Evolutionary conservation across 495 filamentous ascomycete species (phyloP), one percentile per base, ranked within the genome.

Genomic region (Bryoglossum gracile): DNA sequence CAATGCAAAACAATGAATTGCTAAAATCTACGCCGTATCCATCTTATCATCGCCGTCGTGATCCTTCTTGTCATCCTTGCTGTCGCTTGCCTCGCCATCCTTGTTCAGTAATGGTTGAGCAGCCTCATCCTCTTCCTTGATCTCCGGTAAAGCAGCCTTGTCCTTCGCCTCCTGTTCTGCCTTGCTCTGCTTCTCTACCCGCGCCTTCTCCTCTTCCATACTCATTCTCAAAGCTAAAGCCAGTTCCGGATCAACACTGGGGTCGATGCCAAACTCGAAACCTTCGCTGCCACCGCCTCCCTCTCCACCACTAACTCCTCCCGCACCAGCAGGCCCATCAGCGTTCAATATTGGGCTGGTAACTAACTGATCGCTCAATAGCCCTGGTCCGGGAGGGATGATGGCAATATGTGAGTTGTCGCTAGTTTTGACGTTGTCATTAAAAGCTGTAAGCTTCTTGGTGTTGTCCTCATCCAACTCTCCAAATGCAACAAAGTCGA

Each of bases 201-300:
- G 72, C 50, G 86, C 88, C 75, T 92, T 94, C 74, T 94, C 92
- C 61, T 97, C 94, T 65, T 99, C 94, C 77, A 94, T 85, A 62
- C 87, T 94, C 86, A 99, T 91, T 51, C 92, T 80, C 62, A 98
- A 72, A n/a, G 94, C 92, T 46, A 98, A 76, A 2, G 92, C 92
- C 63, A 98, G 64, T 63, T 97, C 92, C 23, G 92, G 92, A 64
- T 98, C 92, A 48, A 81, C 73, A 63, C 77, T 84, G 51, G 76
- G 89, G 72, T 84, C 86, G 64, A 86, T 83, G 58, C 76, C 86
- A 68, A 82, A 94, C 64, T 84, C 84, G 59, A 76, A 81, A 11
- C 64, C 57, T 22, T 63, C 68, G 23, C 72, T 76, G 39, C 70
- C 77, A 14, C 74, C 80, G 41, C 76, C 81, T n/a, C n/a, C n/a